These are phyloP conservation scores for Prunus fruticosa DNA, from an alignment of 306 rosid genomes.

Conservation along the genomic window DNA sequence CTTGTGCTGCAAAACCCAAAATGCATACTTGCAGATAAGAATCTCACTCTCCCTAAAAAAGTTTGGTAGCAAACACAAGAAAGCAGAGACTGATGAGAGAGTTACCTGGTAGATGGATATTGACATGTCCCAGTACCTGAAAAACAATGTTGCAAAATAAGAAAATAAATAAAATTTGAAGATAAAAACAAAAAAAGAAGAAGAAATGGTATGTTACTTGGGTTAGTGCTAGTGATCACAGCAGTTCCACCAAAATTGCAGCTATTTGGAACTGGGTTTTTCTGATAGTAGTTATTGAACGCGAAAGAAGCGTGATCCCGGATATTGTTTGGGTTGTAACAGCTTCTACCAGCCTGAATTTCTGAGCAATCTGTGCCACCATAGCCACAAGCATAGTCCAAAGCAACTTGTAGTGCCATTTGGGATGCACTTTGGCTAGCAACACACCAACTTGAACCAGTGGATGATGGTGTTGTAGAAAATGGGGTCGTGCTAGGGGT, in stretches of 20 bases:
- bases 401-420: slow-evolving; percentile 60
- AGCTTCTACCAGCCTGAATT: slow-evolving; percentile 64
- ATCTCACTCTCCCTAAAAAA: neutral
- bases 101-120: slow-evolving; percentile 69
- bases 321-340: slow-evolving; percentile 57
- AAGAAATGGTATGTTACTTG: slow-evolving; percentile 51
- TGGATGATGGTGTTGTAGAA: slow-evolving; percentile 25
- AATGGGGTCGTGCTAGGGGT: slow-evolving; percentile 44
- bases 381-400: slow-evolving; percentile 85
- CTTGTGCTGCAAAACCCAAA: slow-evolving; percentile 56
- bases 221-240: slow-evolving; percentile 65
- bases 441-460: slow-evolving; percentile 75
- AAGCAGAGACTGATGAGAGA: slow-evolving; percentile 2
- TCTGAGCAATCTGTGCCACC: slow-evolving; percentile 70
- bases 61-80: neutral
- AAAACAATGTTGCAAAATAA: neutral
- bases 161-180: neutral
- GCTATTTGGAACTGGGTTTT: slow-evolving; percentile 72
- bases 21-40: slow-evolving; percentile 9
- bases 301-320: slow-evolving; percentile 79
- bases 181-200: neutral
- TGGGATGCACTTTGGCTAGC: slow-evolving; percentile 62
- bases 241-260: slow-evolving; percentile 88
- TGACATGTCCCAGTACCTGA: slow-evolving; percentile 74
- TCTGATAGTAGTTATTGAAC: slow-evolving; percentile 69